phyloP scores from a whole-genome alignment of 169 alveolate genomes.

The Theileria orientalis region DNA sequence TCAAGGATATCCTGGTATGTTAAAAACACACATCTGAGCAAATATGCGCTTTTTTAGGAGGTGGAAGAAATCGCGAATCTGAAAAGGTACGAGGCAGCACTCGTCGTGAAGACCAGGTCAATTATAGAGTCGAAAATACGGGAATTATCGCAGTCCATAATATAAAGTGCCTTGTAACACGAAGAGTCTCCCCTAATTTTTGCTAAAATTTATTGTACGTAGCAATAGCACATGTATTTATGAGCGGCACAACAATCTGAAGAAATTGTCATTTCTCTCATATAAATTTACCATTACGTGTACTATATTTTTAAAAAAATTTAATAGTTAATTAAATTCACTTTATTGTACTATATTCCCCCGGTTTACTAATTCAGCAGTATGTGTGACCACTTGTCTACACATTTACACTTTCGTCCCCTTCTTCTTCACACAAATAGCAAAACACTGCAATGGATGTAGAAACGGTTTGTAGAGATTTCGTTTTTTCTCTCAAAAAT shows the following conservation, averaged over 20 bases:
- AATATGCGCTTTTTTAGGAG: conserved; percentile 15
- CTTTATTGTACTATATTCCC: too few relatives aligned
- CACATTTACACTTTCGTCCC: background rate
- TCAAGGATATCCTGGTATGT: conserved; percentile 69
- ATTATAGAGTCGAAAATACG: conserved; percentile 70
- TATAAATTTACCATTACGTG: too few relatives aligned
- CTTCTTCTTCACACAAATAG: background rate
- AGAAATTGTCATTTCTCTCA: background rate
- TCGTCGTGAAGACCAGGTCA: conserved; percentile 68
- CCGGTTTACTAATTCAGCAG: too few relatives aligned
- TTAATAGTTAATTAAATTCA: too few relatives aligned
- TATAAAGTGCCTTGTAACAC: background rate
- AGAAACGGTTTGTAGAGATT: background rate
- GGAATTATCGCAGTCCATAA: conserved; percentile 61
- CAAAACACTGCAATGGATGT: background rate
- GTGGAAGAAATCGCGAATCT: conserved; percentile 75
- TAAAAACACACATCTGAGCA: background rate
- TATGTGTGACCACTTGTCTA: background rate
- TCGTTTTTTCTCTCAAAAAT: background rate
- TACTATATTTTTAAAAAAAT: too few relatives aligned
- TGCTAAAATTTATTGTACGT: background rate
- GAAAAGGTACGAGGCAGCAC: conserved; percentile 72
- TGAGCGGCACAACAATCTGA: background rate
- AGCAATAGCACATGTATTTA: background rate
- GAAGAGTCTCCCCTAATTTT: too few relatives aligned